phyloP scores from a whole-genome alignment of 164 flowering plant genomes.

The Protea cynaroides region DNA sequence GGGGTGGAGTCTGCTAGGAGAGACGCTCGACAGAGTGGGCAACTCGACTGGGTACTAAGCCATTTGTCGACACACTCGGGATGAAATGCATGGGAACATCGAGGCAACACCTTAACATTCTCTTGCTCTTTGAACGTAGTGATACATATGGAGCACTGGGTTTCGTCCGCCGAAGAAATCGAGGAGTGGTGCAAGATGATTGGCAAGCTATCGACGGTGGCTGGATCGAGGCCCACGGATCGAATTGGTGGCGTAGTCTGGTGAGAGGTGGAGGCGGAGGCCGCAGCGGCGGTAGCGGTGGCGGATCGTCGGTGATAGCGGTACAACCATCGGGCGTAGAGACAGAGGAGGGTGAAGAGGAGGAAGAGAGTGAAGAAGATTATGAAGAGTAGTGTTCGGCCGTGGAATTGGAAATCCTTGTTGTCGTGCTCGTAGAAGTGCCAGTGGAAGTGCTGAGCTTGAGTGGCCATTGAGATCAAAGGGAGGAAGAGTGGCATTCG shows the following conservation, averaged over 20 bases:
- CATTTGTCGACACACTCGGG: conserved; percentile 70
- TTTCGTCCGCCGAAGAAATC: background rate
- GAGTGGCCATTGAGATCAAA: conserved; percentile 11
- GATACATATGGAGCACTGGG: conserved; percentile 70
- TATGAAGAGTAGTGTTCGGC: conserved; percentile 43
- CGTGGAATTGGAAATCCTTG: conserved; percentile 50
- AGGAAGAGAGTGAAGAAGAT: conserved; percentile 39
- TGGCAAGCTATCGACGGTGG: conserved; percentile 38
- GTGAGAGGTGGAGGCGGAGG: conserved; percentile 5
- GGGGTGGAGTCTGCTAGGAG: conserved; percentile 17
- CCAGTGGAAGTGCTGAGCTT: conserved; percentile 40
- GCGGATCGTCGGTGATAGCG: conserved; percentile 19
- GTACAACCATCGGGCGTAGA: conserved; percentile 56
- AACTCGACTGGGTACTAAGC: conserved; percentile 58
- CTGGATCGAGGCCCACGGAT: conserved; percentile 26
- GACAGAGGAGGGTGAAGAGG: conserved; percentile 39
- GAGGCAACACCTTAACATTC: conserved; percentile 62
- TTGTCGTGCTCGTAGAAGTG: conserved; percentile 54
- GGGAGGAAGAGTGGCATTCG: too few species aligned
- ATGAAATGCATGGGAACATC: conserved; percentile 60
- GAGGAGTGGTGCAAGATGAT: conserved; percentile 25
- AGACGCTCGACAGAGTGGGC: conserved; percentile 76
- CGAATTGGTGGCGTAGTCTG: too few species aligned
- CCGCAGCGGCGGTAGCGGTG: background rate
- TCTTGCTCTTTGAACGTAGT: conserved; percentile 47